phyloP scores from a whole-genome alignment of 257 asterid genomes.

The Solanum boliviense region DNA sequence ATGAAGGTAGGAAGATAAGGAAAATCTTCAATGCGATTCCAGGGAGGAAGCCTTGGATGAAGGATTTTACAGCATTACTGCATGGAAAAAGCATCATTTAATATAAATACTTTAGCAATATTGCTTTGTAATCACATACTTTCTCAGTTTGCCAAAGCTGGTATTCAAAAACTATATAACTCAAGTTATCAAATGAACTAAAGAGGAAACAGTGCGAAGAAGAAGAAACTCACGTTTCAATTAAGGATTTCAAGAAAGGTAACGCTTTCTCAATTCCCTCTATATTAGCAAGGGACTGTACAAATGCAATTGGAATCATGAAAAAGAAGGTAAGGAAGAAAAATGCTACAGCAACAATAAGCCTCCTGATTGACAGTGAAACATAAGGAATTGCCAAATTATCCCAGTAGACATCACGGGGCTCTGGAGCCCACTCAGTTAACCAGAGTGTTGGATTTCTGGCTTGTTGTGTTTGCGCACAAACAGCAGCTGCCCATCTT shows the following conservation, averaged over 20 bases:
- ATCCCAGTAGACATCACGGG: slow-evolving; percentile 78
- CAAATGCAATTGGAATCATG: slow-evolving; percentile 77
- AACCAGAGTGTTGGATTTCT: slow-evolving; percentile 85
- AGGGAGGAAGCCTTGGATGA: slow-evolving; percentile 84
- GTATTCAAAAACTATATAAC: not conserved
- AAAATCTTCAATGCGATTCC: slow-evolving; percentile 86
- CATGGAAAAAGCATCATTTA: slow-evolving; percentile 11
- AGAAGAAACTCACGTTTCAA: slow-evolving; percentile 48
- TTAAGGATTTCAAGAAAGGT: slow-evolving; percentile 51
- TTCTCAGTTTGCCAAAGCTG: not conserved
- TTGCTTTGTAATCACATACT: not conserved
- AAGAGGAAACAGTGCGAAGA: not conserved
- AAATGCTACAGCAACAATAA: slow-evolving; percentile 57
- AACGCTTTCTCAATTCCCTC: slow-evolving; percentile 60
- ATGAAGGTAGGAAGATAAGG: slow-evolving; percentile 67
- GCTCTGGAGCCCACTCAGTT: slow-evolving; percentile 94
- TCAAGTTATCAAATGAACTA: not conserved
- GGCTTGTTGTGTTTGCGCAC: slow-evolving; percentile 87
- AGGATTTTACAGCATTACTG: slow-evolving; percentile 62
- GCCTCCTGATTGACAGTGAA: slow-evolving; percentile 70
- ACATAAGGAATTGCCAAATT: slow-evolving; percentile 88
- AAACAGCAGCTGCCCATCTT: slow-evolving; percentile 93
- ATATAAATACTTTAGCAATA: not conserved
- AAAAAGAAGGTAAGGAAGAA: slow-evolving; percentile 90
- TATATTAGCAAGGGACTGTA: slow-evolving; percentile 81